Evolutionary conservation across 2,329 filamentous ascomycete genomes (phyloP), one percentile per base, ranked within the genome.

Genomic region (Celoporthe dispersa): DNA sequence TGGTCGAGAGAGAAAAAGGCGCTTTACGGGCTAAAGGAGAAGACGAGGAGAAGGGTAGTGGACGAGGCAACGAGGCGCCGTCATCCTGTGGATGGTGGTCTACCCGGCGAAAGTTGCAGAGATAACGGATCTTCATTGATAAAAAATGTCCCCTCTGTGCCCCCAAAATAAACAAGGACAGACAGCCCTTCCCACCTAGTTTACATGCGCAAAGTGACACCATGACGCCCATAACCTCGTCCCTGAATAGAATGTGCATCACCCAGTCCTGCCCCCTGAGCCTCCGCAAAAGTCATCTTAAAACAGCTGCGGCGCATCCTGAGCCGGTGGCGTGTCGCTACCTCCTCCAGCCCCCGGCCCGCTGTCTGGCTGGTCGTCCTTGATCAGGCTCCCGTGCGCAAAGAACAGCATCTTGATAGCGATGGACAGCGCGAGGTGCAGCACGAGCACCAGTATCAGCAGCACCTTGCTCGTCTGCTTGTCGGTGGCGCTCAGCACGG

Each of bases 361-460:
- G 55, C 72, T 70, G 4, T 67, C 74, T 6, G 73, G 72, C 66
- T 77, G 70, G 62, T 70, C 63, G 41, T 72, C 67, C 48, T 57
- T 65, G 59, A 85, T 85, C 65, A 89, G 88, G 80, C 91, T 94
- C 64, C 87, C 90, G 75, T 93, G 90, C 75, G 94, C 94, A 82
- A 99, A 99, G 87, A 98, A 98, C 37, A 98, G 83, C 70, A 98
- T 91, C 86, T 98, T 98, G 82, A 99, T 98, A 5, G 95, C 93
- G 76, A 98, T 88, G 1, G 95, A 89, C 74, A 99, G 85, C n/a
- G 92, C 96, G 37, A 94, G 91, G 82, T 99, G 96, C 73, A 98
- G 84, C 39, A 88, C 86, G 39, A 98, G 87, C 35, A 99, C 94
- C 31, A 95, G 84, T 66, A 98, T 84, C 71, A 99, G 85, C 72